Evolutionary conservation across 73 alveolate species (phyloP).

Genomic region (Blepharisma stoltei): DNA sequence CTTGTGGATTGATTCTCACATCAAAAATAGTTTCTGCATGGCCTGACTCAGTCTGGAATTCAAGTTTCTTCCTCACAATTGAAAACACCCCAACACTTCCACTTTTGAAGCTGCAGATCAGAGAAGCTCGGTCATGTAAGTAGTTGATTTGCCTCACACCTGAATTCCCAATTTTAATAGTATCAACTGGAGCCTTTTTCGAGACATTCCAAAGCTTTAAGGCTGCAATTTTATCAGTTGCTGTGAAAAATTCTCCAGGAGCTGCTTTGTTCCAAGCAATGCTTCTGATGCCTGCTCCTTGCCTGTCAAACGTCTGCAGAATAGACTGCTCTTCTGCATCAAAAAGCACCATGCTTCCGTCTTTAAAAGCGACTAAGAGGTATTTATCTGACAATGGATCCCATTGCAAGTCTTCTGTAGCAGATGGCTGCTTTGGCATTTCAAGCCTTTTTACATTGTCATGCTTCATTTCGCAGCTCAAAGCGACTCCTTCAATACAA

Average conservation of each 20-base stretch:
- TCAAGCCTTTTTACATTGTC: conserved; percentile 14
- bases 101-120: conserved; percentile 33
- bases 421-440: neutral
- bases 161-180: conserved; percentile 59
- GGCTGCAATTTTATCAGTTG: conserved; percentile 67
- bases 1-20: conserved; percentile 69
- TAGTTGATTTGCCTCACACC: conserved; percentile 51
- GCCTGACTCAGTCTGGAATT: conserved; percentile 66
- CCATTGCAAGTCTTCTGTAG: conserved; percentile 14
- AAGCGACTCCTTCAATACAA: conserved; percentile 37
- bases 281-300: conserved; percentile 61
- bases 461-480: conserved; percentile 29
- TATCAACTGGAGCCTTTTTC: conserved; percentile 52
- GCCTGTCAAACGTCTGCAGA: conserved; percentile 55
- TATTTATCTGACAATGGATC: conserved; percentile 42
- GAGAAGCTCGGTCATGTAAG: neutral
- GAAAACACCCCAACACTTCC: conserved; percentile 69
- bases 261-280: conserved; percentile 70
- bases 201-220: conserved; percentile 78
- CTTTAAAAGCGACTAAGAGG: conserved; percentile 36
- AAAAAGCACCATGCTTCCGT: conserved; percentile 37
- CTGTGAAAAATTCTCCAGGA: conserved; percentile 74
- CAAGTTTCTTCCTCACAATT: conserved; percentile 54
- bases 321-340: neutral
- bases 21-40: conserved; percentile 88